phyloP scores from a whole-genome alignment of 306 rosid species.

The Datisca glomerata region DNA sequence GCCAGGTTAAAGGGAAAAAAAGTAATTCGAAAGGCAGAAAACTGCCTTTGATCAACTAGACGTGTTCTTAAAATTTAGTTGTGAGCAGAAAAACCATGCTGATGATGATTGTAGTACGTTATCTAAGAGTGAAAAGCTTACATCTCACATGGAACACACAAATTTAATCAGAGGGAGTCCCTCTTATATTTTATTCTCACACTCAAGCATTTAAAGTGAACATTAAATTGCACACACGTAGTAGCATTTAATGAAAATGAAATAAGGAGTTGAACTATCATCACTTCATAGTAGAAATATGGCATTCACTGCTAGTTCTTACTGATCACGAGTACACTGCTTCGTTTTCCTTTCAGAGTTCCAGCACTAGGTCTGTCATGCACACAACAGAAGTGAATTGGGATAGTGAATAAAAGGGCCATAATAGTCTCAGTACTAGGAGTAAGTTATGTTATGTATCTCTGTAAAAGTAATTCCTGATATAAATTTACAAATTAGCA shows the following conservation, averaged over 20 bases:
- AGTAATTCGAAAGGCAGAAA: too few relatives aligned
- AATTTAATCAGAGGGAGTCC: not conserved
- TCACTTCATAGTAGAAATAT: not conserved
- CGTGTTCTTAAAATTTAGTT: too few relatives aligned
- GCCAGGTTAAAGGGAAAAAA: too few relatives aligned
- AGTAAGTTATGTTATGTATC: too few relatives aligned
- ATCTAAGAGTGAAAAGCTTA: not conserved
- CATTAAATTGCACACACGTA: too few relatives aligned
- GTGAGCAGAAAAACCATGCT: too few relatives aligned
- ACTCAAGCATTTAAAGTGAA: not conserved
- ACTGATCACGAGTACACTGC: constrained; percentile 15
- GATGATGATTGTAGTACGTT: not conserved
- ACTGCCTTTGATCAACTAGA: too few relatives aligned
- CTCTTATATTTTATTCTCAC: not conserved
- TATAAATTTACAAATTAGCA: too few relatives aligned
- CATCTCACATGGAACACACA: not conserved
- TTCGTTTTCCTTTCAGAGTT: constrained; percentile 42
- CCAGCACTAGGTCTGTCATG: constrained; percentile 66
- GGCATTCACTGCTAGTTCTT: constrained; percentile 4
- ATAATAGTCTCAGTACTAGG: not conserved
- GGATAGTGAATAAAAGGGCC: constrained; percentile 2
- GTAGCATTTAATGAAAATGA: not conserved
- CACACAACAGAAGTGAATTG: constrained; percentile 14
- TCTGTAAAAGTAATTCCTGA: too few relatives aligned
- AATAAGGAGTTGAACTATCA: too few relatives aligned